Evolutionary conservation across 352 stramenopile genomes (phyloP), one percentile per base, ranked within the genome.

Genomic region (Phytophthora quininea): DNA sequence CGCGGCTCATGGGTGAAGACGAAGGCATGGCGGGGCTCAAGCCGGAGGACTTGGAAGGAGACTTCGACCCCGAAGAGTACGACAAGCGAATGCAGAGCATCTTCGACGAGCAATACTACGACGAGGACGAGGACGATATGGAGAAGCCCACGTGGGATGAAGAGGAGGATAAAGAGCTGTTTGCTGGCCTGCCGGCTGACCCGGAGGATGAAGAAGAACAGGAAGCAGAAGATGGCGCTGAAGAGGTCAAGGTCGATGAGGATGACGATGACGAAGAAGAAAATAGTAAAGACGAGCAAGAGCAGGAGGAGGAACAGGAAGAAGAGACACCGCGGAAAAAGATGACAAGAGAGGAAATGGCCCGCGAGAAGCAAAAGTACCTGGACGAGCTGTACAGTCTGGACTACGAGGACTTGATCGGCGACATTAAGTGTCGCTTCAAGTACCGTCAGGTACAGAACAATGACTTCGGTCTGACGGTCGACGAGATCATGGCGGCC

Each of bases 351-450:
- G 71, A 80, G 29, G 77, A 96, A 58, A 84, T 94, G 48, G 54
- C 90, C 59, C 72, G 65, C 29, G 96, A 96, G 68, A 93, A 97
- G 77, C 76, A 97, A 58, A 95, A 98, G 66, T 95, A 98, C 62
- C 76, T 98, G 59, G 95, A 99, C 51, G 97, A 99, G 65, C 78
- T 99, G 8, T 99, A 99, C 76, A 93, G 97, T 46, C 82, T 99
- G 29, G 98, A 99, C 76, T 99, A 99, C 69, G 98, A 99, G 76
- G 97, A 99, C 67, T 90, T 99, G 43, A 98, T 99, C 64, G 97
- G 93, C 24, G 97, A 98, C 64, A 88, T 99, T 69, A 97, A 97
- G 51, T 99, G 95, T 48, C 89, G 97, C 27, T 99, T 99, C 84
- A 99, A 99, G 73, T 99, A 99, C 79, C 87, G 91, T 9, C 74